These are phyloP conservation scores for Calocera cornea DNA, from an alignment of 768 basidiomycete species.

Conservation along the genomic window DNA sequence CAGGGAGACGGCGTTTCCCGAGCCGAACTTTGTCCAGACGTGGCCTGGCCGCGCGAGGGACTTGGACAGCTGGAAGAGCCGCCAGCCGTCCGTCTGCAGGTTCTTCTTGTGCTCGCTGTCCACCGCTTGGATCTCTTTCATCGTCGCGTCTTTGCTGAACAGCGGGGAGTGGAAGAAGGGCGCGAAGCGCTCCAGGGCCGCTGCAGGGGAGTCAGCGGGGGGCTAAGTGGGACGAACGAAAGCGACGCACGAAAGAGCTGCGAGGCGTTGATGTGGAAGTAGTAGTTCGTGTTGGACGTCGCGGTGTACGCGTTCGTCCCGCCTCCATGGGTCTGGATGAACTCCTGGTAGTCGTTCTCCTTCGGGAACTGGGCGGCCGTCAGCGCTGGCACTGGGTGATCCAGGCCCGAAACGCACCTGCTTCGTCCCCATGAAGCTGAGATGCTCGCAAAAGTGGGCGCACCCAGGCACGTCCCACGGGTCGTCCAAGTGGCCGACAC, in stretches of 20 bases:
- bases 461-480: slow-evolving; percentile 81
- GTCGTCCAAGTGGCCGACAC: slow-evolving; percentile 85
- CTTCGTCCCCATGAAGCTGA: slow-evolving; percentile 64
- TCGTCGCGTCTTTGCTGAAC: slow-evolving; percentile 72
- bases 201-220: slow-evolving; percentile 6
- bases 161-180: slow-evolving; percentile 87
- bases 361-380: slow-evolving; percentile 61
- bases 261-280: slow-evolving; percentile 54
- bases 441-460: slow-evolving; percentile 91
- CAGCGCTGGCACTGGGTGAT: no score
- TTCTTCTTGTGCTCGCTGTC: slow-evolving; percentile 98
- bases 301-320: slow-evolving; percentile 86
- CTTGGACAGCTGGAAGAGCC: slow-evolving; percentile 92
- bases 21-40: slow-evolving; percentile 85
- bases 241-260: slow-evolving; percentile 51
- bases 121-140: slow-evolving; percentile 86
- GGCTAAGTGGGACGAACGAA: slow-evolving; percentile 41
- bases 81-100: slow-evolving; percentile 76
- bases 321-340: slow-evolving; percentile 41
- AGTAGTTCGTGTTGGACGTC: slow-evolving; percentile 82
- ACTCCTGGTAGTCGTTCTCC: slow-evolving; percentile 84
- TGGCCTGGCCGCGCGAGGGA: slow-evolving; percentile 65
- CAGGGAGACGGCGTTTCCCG: slow-evolving; percentile 42
- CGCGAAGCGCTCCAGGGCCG: slow-evolving; percentile 24
- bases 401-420: slow-evolving; percentile 49